Conservation (phyloP, 2,329 filamentous ascomycete species). For the Lachnellula arida region DNA sequence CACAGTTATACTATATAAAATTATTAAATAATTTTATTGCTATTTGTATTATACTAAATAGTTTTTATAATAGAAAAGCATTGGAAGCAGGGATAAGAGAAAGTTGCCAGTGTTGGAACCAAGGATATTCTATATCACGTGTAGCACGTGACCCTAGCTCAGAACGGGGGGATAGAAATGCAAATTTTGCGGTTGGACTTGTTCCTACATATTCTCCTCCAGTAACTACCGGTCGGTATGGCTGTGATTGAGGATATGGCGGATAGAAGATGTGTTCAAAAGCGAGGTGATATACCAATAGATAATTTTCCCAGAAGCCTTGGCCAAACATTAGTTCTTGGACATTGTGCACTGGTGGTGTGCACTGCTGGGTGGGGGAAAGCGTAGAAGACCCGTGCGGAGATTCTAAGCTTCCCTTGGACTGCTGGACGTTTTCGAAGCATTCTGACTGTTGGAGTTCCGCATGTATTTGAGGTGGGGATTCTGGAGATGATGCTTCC, state of each 20-base stretch:
- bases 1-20: too few species aligned
- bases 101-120: too few species aligned
- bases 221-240: constrained; percentile 47
- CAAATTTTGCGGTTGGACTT: too few species aligned
- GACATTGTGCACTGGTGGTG: constrained; percentile 53
- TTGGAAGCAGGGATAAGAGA: too few species aligned
- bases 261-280: constrained; percentile 60
- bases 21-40: too few species aligned
- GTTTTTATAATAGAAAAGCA: too few species aligned
- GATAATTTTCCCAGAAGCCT: constrained; percentile 66
- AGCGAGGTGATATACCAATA: constrained; percentile 60
- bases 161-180: too few species aligned
- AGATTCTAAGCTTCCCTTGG: constrained; percentile 26
- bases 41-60: too few species aligned
- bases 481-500: constrained; percentile 58
- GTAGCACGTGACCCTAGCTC: too few species aligned
- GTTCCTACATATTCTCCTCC: constrained; percentile 43
- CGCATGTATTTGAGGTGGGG: constrained; percentile 48
- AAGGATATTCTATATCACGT: too few species aligned
- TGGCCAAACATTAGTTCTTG: constrained; percentile 65
- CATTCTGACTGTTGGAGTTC: constrained; percentile 38
- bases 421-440: constrained; percentile 28
- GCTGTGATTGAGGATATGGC: constrained; percentile 51
- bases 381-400: constrained; percentile 36
- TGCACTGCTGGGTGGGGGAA: constrained; percentile 49